Conservation (phyloP, 495 filamentous ascomycete genomes). For the Xylaria acuta region DNA sequence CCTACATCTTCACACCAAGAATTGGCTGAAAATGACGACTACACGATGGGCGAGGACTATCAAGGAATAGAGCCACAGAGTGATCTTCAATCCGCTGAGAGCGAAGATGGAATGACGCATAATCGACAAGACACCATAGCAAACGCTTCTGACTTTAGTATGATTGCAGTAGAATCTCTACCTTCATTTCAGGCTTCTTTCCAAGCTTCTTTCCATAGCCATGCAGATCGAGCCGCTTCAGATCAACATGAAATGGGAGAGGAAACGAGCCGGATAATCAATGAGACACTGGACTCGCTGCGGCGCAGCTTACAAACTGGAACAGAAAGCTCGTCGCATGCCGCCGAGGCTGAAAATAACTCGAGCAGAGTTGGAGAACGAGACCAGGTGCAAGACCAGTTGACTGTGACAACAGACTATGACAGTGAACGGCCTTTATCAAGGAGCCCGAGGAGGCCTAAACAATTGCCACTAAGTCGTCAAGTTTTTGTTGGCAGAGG, state of each 20-base stretch:
- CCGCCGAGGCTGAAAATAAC: constrained; percentile 10
- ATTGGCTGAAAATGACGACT: constrained; percentile 27
- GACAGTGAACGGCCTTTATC: constrained; percentile 20
- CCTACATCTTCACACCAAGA: constrained; percentile 28
- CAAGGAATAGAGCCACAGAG: constrained; percentile 37
- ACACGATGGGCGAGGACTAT: constrained; percentile 29
- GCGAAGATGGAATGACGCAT: constrained; percentile 22
- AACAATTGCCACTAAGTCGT: constrained; percentile 29
- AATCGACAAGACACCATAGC: constrained; percentile 49
- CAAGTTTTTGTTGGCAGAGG: constrained; percentile 38
- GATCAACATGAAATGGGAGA: constrained; percentile 48
- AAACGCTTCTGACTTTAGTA: constrained; percentile 56
- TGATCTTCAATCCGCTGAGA: constrained; percentile 34
- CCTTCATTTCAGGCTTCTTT: constrained; percentile 46
- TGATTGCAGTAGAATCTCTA: constrained; percentile 54
- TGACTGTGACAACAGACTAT: constrained; percentile 24
- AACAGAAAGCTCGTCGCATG: constrained; percentile 5
- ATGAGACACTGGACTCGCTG: constrained; percentile 49
- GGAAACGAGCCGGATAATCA: constrained; percentile 52
- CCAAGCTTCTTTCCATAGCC: constrained; percentile 42
- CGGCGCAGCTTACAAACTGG: constrained; percentile 43
- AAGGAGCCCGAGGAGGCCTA: constrained; percentile 35
- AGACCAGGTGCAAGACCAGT: constrained; percentile 18
- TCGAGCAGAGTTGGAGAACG: constrained; percentile 17
- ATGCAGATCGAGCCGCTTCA: constrained; percentile 34